Conservation (phyloP, 2,329 filamentous ascomycete species). For the Penicillium verrucosum region DNA sequence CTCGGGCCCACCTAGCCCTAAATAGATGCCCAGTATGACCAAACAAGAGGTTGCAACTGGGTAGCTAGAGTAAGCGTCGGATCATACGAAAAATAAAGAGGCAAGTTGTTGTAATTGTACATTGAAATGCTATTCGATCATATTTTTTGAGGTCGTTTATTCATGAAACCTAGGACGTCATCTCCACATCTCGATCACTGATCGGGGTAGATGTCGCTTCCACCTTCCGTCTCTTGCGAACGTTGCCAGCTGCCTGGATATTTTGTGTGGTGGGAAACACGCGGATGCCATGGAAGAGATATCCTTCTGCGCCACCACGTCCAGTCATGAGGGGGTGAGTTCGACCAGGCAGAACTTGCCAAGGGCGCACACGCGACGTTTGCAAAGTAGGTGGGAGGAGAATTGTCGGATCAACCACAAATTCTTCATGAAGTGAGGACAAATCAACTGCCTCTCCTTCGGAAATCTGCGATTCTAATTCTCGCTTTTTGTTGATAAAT, state of each 20-base stretch:
- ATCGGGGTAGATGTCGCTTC: conserved; percentile 32
- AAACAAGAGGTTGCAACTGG: neutral
- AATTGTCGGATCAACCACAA: conserved; percentile 81
- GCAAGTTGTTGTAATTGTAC: conserved; percentile 20
- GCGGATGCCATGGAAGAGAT: conserved; percentile 77
- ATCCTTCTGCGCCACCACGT: conserved; percentile 83
- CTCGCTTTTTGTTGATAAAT: conserved; percentile 50
- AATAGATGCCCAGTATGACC: neutral
- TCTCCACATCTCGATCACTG: conserved; percentile 30
- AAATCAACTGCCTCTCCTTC: conserved; percentile 19
- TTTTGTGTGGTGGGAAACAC: conserved; percentile 75
- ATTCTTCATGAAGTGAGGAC: conserved; percentile 57
- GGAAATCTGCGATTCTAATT: conserved; percentile 21
- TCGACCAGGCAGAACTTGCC: conserved; percentile 87
- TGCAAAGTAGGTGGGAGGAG: conserved; percentile 77
- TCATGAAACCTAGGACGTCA: conserved; percentile 23
- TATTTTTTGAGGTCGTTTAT: conserved; percentile 3
- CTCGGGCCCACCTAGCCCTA: neutral
- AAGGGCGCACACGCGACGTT: conserved; percentile 71
- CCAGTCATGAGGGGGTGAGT: conserved; percentile 95
- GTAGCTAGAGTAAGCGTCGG: neutral
- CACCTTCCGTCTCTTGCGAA: conserved; percentile 63
- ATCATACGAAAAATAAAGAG: neutral
- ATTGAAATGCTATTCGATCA: conserved; percentile 2
- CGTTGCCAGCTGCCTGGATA: conserved; percentile 76